Conservation (phyloP, 345 rosid genomes). For the Gossypium turneri region DNA sequence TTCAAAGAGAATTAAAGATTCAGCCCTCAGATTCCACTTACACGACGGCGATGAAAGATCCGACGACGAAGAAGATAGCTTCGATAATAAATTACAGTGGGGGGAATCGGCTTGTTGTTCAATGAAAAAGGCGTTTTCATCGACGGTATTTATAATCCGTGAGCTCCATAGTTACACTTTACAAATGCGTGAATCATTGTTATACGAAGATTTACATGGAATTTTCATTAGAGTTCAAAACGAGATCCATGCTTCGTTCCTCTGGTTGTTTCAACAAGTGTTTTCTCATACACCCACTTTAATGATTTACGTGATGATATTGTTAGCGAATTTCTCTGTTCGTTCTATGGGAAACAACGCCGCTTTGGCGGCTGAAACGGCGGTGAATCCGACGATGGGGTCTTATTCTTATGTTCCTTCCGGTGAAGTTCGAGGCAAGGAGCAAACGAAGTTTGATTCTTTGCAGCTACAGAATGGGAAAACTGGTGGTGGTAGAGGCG, state of each 20-base stretch:
- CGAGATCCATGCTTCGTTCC: constrained; percentile 85
- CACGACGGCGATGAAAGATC: constrained; percentile 22
- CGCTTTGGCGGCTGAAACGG: constrained; percentile 37
- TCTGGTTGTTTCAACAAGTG: constrained; percentile 88
- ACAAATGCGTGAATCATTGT: constrained; percentile 68
- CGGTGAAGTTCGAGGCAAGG: constrained; percentile 25
- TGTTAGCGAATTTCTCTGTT: constrained; percentile 81
- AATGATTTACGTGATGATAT: constrained; percentile 88
- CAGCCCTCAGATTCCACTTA: constrained; percentile 41
- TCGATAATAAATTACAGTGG: constrained; percentile 42
- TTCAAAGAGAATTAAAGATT: constrained; percentile 40
- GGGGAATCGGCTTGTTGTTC: constrained; percentile 68
- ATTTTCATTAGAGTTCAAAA: constrained; percentile 59
- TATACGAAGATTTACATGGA: constrained; percentile 66
- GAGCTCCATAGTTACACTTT: constrained; percentile 72
- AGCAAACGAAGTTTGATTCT: constrained; percentile 39
- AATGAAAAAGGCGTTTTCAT: constrained; percentile 76
- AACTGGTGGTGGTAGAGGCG: constrained; percentile 29
- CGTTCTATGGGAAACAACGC: constrained; percentile 53
- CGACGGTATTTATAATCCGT: constrained; percentile 86
- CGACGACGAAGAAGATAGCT: no score
- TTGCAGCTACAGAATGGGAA: constrained; percentile 13
- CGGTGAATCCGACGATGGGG: constrained; percentile 22
- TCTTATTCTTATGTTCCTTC: constrained; percentile 19
- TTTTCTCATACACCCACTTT: constrained; percentile 90